Percentiles rank a stretch among this genome's conserved stretches.
phyloP scores from a whole-genome alignment of 2,329 filamentous ascomycete genomes.

The Westerdykella aurantiaca region DNA sequence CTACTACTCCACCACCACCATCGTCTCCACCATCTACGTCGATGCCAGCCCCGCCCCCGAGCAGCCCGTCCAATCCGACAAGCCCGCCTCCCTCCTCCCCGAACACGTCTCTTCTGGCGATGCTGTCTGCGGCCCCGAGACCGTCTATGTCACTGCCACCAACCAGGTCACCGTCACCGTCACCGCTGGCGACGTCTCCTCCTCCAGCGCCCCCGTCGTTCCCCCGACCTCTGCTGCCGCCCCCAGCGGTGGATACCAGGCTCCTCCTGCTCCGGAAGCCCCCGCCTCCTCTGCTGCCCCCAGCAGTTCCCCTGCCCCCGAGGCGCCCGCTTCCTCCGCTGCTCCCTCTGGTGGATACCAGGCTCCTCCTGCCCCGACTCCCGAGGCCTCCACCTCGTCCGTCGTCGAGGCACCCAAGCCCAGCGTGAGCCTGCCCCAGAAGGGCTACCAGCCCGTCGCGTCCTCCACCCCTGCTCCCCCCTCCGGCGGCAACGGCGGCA shows the following conservation, averaged over 20 bases:
- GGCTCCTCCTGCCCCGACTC: background rate
- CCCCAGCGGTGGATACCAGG: slow-evolving; percentile 6
- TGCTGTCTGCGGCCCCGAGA: slow-evolving; percentile 22
- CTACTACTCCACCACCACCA: slow-evolving; percentile 21
- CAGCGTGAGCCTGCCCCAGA: background rate
- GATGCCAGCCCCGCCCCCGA: slow-evolving; percentile 13
- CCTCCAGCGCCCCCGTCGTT: slow-evolving; percentile 1
- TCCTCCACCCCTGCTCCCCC: slow-evolving; percentile 18
- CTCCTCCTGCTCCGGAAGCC: slow-evolving; percentile 2
- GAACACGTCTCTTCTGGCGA: slow-evolving; percentile 18
- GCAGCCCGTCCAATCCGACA: slow-evolving; percentile 12
- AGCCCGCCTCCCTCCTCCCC: slow-evolving; percentile 16
- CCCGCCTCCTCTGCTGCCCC: slow-evolving; percentile 6
- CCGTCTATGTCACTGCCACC: slow-evolving; percentile 37
- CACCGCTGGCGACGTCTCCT: slow-evolving; percentile 17
- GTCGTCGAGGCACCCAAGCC: background rate
- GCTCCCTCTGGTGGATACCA: slow-evolving; percentile 6
- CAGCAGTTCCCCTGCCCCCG: slow-evolving; percentile 9
- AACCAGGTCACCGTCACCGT: slow-evolving; percentile 40
- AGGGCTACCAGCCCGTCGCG: background rate
- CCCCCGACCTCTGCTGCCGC: slow-evolving; percentile 1
- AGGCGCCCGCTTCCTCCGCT: slow-evolving; percentile 2
- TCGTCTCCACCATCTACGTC: slow-evolving; percentile 24
- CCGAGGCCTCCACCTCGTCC: slow-evolving; percentile 13
- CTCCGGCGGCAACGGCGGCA: slow-evolving; percentile 34